Base-by-base conservation (phyloP, 106 monocot genomes). In the Platanthera guangdongensis region DNA sequence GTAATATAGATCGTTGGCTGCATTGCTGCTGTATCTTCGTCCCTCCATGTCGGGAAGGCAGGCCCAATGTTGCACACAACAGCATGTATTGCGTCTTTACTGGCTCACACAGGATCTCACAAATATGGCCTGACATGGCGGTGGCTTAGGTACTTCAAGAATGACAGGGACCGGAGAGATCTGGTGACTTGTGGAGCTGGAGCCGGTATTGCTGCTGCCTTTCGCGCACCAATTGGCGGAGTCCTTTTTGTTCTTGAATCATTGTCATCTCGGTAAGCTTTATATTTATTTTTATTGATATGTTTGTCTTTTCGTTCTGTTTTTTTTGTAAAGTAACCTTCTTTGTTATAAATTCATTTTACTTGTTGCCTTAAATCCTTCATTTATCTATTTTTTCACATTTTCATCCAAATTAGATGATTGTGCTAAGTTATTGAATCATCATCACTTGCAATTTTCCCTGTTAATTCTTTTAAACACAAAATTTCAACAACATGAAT, bases 1-100 rank as follows among this genome's bases (percentile, higher is more conserved):
- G 28, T 4, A 47, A 78, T 71, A 25, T 78, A 92, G 92, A 78
- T 92, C 46, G 51, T 90, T 14, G 87, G 83, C 11, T 65, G 77
- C 74, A 84, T 90, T 64, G 78, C 80, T 47, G 88, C 90, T 5
- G 90, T 90, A 46, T 85, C 90, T 25, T 81, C 90, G 16, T 87
- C 87, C 49, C 84, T 93, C 15, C 82, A 88, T 81, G 80, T 93
- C 72, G 92, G 87, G 8, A 92, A 90, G 78, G 92, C 87, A 57
- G 90, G 92, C 3, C 92, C 92, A 16, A 80, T 93, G 81, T 77
- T 93, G n/a, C 92, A 93, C 70, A 93, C 83, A 7, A 87, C 87
- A 46, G 80, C 92, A 46, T 93, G 90, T 80, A 85, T 93, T 55
- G 92, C 92, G 12, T 83, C 87, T 8, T 76, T 89, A 49, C 72